Conservation (phyloP, 1,284 basidiomycete genomes). For the Heterobasidion annosum region DNA sequence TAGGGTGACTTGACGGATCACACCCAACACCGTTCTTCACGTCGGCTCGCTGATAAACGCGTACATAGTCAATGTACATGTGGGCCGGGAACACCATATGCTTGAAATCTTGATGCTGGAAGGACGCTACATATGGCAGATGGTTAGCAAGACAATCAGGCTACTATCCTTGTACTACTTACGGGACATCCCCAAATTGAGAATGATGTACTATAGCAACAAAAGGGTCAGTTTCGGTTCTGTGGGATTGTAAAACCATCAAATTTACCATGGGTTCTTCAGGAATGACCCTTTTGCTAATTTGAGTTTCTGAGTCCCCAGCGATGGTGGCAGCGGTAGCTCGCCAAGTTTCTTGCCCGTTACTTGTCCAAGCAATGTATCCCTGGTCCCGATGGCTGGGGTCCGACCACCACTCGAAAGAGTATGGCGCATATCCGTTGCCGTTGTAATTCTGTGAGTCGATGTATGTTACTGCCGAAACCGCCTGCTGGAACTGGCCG, state of each 20-base stretch:
- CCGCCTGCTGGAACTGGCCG: slow-evolving; percentile 71
- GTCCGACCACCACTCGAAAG: slow-evolving; percentile 70
- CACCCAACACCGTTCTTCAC: slow-evolving; percentile 50
- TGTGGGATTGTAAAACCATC: slow-evolving; percentile 1
- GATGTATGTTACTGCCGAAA: slow-evolving; percentile 56
- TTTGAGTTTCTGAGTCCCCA: slow-evolving; percentile 40
- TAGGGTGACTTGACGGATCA: slow-evolving; percentile 55
- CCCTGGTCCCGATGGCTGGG: slow-evolving; percentile 49
- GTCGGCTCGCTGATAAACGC: slow-evolving; percentile 66
- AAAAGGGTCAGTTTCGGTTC: slow-evolving; percentile 2
- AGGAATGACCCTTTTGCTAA: slow-evolving; percentile 60
- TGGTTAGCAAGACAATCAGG: not conserved
- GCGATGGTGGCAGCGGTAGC: slow-evolving; percentile 51
- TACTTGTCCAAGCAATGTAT: slow-evolving; percentile 68
- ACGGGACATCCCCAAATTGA: slow-evolving; percentile 69
- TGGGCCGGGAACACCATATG: slow-evolving; percentile 57
- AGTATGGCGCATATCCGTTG: slow-evolving; percentile 48
- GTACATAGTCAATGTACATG: slow-evolving; percentile 74
- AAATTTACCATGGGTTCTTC: slow-evolving; percentile 69
- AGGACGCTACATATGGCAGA: slow-evolving; percentile 29
- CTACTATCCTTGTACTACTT: slow-evolving; percentile 27
- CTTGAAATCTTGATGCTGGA: slow-evolving; percentile 61
- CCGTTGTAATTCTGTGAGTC: slow-evolving; percentile 46
- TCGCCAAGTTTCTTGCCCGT: slow-evolving; percentile 58
- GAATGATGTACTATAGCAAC: slow-evolving; percentile 49